Evolutionary conservation across 768 basidiomycete species (phyloP), one percentile per base, ranked within the genome.

Genomic region (Boletus sp.): DNA sequence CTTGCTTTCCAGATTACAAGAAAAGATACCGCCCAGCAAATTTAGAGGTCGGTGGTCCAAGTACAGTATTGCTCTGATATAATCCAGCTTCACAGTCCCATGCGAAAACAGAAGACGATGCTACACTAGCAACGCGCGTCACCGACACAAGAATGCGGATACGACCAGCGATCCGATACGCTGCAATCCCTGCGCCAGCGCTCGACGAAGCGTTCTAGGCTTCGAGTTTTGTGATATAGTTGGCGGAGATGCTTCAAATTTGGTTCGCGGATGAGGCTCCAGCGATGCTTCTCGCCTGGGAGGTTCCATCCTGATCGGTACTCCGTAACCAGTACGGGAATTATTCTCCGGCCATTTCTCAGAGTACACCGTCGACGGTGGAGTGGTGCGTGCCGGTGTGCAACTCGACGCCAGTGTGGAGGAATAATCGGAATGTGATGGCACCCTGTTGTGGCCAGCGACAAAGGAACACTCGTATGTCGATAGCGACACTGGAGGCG

Each of bases 131-230:
- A 35, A 57, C 12, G 24, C 20, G 55, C 49, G 63, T 71, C 62
- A 70, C 57, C 65, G 69, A 66, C 69, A 70, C 62, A 70, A 52
- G 47, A 70, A 66, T 46, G 58, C 68, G 46, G 69, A 67, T 55
- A 69, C 59, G 48, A 70, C 63, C 66, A 70, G 64, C 59, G 62
- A 67, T 59, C 64, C 59, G 29, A 71, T 61, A 5, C 69, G 69
- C 37, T 55, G 70, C 50, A 70, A 17, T 20, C 65, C 62, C 56
- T 58, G 65, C 56, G 54, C 47, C 47, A 70, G 56, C 52, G 70
- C 62, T 36, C 44, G 62, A 53, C 64, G 69, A 50, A 70, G 62
- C 12, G 60, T 47, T 52, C 64, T 58, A n/a, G 54, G 54, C 58
- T 69, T 70, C 36, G 62, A 61, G 32, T 60, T 61, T 49, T 59